Conservation (phyloP, 805 yeast genomes). For the Pichia cephalocereana region DNA sequence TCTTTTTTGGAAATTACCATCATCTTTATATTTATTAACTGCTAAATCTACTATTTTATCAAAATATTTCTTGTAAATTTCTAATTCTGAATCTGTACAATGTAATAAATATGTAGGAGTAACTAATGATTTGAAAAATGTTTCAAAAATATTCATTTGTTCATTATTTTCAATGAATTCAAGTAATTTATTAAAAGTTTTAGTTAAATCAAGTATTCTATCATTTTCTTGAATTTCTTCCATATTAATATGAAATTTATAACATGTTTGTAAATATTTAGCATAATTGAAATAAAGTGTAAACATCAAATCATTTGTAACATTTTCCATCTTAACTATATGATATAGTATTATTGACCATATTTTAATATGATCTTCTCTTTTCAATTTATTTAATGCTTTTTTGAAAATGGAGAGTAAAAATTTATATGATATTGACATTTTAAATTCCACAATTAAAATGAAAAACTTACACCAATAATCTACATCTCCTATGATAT, state of each 20-base stretch:
- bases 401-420: neutral
- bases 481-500: neutral
- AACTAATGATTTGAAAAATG: constrained; percentile 16
- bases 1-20: constrained; percentile 1
- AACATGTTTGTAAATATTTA: constrained; percentile 2
- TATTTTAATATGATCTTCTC: neutral
- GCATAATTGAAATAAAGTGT: constrained; percentile 1
- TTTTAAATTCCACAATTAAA: neutral
- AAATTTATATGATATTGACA: neutral
- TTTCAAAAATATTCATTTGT: constrained; percentile 7
- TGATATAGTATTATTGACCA: neutral
- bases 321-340: neutral
- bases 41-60: constrained; percentile 27
- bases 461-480: constrained; percentile 5
- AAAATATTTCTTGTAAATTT: constrained; percentile 38
- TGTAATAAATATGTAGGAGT: constrained; percentile 28
- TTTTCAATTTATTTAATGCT: neutral
- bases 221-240: neutral
- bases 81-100: constrained; percentile 35
- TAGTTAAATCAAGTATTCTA: neutral
- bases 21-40: neutral
- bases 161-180: neutral
- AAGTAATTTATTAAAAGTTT: constrained; percentile 1
- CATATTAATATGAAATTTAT: neutral
- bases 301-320: neutral